Percentiles rank a stretch among this genome's conserved stretches.
phyloP scores from a whole-genome alignment of 441 rosid species.

The Erodium moschatum region DNA sequence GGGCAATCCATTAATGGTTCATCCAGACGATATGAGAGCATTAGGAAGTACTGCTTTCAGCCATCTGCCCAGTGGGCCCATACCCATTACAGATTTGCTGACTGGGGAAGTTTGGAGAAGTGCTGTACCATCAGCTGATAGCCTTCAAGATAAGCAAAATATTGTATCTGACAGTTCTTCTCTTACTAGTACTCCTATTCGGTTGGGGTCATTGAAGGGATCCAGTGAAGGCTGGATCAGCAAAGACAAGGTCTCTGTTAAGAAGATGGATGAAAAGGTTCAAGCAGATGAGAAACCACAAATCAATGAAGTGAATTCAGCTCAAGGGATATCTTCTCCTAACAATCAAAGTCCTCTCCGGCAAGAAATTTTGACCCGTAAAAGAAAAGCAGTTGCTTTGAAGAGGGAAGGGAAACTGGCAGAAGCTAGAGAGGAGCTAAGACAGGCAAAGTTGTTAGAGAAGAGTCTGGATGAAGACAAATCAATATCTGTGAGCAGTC shows the following conservation, averaged over 20 bases:
- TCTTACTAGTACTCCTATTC: constrained; percentile 15
- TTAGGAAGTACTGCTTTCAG: constrained; percentile 18
- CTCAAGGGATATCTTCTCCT: not conserved
- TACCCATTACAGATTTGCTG: constrained; percentile 34
- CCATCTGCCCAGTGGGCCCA: constrained; percentile 24
- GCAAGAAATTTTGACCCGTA: constrained; percentile 54
- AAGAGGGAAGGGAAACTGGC: constrained; percentile 70
- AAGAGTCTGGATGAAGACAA: constrained; percentile 41
- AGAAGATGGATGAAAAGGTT: constrained; percentile 23
- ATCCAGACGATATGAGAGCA: constrained; percentile 17
- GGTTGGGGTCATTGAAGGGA: constrained; percentile 10
- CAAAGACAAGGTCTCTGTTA: constrained; percentile 18
- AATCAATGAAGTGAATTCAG: constrained; percentile 26
- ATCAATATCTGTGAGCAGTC: constrained; percentile 24
- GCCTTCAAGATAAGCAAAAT: constrained; percentile 23
- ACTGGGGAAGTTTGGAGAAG: constrained; percentile 33
- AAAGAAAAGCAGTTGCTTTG: constrained; percentile 65
- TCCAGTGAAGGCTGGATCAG: constrained; percentile 9
- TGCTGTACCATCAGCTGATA: constrained; percentile 27
- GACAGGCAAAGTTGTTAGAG: constrained; percentile 73
- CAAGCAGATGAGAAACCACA: constrained; percentile 21
- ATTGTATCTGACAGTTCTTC: constrained; percentile 22
- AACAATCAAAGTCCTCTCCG: constrained; percentile 30
- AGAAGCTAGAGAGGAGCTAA: constrained; percentile 77
- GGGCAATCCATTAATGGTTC: constrained; percentile 17